phyloP scores from a whole-genome alignment of 1,284 basidiomycete genomes.

The Puccinia polysora region DNA sequence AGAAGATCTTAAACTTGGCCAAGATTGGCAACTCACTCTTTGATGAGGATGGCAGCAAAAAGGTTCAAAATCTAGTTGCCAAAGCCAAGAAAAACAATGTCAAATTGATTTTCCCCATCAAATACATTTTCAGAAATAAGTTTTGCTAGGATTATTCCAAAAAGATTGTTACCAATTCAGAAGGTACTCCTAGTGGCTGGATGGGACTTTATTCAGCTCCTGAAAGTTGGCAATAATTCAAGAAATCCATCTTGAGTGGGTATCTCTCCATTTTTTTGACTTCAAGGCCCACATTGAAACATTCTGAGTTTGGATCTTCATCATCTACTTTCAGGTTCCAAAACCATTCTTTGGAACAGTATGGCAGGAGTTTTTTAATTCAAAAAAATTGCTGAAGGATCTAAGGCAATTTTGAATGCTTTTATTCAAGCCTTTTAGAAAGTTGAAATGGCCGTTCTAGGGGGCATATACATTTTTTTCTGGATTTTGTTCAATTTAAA shows the following conservation, averaged over 20 bases:
- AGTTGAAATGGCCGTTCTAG: too few species aligned
- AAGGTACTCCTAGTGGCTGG: conserved; percentile 88
- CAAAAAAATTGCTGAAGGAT: too few species aligned
- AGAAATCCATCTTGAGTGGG: conserved; percentile 30
- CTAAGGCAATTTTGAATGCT: too few species aligned
- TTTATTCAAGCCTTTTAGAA: too few species aligned
- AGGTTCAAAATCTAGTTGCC: conserved; percentile 76
- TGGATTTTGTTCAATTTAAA: too few species aligned
- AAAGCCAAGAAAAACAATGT: conserved; percentile 93
- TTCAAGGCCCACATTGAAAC: too few species aligned
- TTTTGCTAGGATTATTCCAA: conserved; percentile 88
- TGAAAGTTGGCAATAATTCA: conserved; percentile 42
- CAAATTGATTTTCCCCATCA: conserved; percentile 90
- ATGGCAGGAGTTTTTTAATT: too few species aligned
- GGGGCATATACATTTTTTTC: too few species aligned
- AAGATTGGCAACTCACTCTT: conserved; percentile 95
- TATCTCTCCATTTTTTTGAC: background rate
- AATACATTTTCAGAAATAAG: conserved; percentile 90
- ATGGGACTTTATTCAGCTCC: conserved; percentile 70
- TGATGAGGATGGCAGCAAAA: conserved; percentile 81
- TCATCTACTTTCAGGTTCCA: too few species aligned
- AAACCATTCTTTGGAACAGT: too few species aligned
- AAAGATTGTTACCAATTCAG: conserved; percentile 68
- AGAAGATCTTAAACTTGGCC: conserved; percentile 82
- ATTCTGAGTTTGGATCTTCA: too few species aligned